These are phyloP conservation scores for Alternaria atra DNA, from an alignment of 2,329 filamentous ascomycete genomes.

Conservation along the genomic window DNA sequence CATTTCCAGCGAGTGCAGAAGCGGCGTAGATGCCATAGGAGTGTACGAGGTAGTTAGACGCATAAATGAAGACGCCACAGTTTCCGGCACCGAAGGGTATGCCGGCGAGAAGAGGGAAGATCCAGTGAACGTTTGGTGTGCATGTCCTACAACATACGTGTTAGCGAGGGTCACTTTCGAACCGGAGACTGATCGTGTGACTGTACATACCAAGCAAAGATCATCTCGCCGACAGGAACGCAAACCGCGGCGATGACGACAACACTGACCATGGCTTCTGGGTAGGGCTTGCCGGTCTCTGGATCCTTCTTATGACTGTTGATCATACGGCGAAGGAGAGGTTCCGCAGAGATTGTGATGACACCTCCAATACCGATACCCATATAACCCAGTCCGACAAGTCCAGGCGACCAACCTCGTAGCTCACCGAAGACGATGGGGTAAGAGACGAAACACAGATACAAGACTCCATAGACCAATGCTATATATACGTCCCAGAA, in stretches of 20 bases:
- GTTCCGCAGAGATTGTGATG: slow-evolving; percentile 65
- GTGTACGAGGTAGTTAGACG: slow-evolving; percentile 79
- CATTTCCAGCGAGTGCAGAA: slow-evolving; percentile 80
- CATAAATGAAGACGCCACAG: slow-evolving; percentile 81
- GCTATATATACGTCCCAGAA: slow-evolving; percentile 77
- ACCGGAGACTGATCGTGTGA: neutral
- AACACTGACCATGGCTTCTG: slow-evolving; percentile 82
- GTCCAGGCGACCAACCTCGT: slow-evolving; percentile 78
- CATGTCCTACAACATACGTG: slow-evolving; percentile 46
- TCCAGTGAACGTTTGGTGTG: slow-evolving; percentile 82
- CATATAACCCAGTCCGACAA: slow-evolving; percentile 79
- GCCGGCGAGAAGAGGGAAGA: slow-evolving; percentile 79
- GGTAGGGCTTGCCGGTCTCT: slow-evolving; percentile 74
- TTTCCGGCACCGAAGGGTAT: slow-evolving; percentile 83
- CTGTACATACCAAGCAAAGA: slow-evolving; percentile 74
- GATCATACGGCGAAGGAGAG: slow-evolving; percentile 79
- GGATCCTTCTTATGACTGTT: slow-evolving; percentile 78
- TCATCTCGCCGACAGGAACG: slow-evolving; percentile 80
- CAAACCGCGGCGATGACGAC: slow-evolving; percentile 80
- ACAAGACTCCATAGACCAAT: slow-evolving; percentile 84
- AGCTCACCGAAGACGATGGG: slow-evolving; percentile 80
- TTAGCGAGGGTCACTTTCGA: neutral
- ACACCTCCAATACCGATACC: slow-evolving; percentile 70
- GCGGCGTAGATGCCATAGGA: slow-evolving; percentile 85
- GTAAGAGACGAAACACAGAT: slow-evolving; percentile 90